Conservation (phyloP, 1,139 yeast genomes). For the Magnusiomyces suaveolens region DNA sequence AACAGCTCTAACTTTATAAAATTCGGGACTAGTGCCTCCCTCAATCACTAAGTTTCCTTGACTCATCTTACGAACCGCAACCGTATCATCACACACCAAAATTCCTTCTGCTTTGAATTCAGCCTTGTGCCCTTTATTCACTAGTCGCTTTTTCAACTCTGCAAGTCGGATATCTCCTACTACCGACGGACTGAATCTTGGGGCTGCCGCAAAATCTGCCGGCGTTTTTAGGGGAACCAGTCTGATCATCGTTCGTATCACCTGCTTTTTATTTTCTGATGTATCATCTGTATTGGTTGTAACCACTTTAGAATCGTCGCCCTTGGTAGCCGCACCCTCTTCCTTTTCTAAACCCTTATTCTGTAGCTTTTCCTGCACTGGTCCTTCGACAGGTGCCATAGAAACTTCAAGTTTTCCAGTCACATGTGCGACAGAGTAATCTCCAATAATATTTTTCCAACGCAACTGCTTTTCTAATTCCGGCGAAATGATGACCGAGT, state of each 20-base stretch:
- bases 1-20: conserved; percentile 67
- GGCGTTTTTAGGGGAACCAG: conserved; percentile 26
- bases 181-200: conserved; percentile 42
- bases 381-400: conserved; percentile 11
- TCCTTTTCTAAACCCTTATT: conserved; percentile 3
- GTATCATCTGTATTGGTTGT: background rate
- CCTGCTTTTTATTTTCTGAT: background rate
- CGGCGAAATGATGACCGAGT: conserved; percentile 52
- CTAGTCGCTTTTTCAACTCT: conserved; percentile 59
- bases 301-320: background rate
- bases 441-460: conserved; percentile 83
- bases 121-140: conserved; percentile 52
- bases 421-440: conserved; percentile 74
- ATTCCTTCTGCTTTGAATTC: conserved; percentile 93
- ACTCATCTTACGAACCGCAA: conserved; percentile 66
- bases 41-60: conserved; percentile 81
- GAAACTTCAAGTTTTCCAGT: conserved; percentile 46
- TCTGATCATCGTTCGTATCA: background rate
- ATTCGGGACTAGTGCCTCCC: conserved; percentile 67
- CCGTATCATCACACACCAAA: conserved; percentile 67
- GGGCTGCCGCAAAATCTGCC: conserved; percentile 28
- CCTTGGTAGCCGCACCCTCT: background rate
- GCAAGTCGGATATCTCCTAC: conserved; percentile 86
- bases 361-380: background rate
- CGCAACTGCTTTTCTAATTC: conserved; percentile 49